These are phyloP conservation scores for Thelonectria olida DNA, from an alignment of 2,329 filamentous ascomycete genomes.

Conservation along the genomic window DNA sequence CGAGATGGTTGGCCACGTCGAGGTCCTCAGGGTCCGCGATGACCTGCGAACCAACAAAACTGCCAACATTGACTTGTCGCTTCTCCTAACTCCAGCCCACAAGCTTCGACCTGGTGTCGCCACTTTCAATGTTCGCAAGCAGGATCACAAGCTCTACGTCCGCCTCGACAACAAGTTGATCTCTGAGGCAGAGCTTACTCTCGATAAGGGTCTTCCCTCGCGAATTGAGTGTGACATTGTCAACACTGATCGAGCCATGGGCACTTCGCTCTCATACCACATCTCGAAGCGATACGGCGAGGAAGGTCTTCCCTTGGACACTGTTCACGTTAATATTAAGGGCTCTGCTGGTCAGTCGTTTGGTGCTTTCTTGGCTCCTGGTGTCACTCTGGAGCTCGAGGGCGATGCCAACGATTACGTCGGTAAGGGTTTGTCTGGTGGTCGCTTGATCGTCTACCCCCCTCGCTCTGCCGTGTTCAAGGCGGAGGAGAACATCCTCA, in stretches of 20 bases:
- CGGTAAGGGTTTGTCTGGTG: constrained; percentile 93
- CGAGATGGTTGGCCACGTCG: constrained; percentile 95
- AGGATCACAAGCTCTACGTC: constrained; percentile 92
- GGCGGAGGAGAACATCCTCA: constrained; percentile 93
- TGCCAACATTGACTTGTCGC: constrained; percentile 89
- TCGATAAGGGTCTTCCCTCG: constrained; percentile 93
- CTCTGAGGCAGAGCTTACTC: constrained; percentile 90
- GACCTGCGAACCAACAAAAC: constrained; percentile 90
- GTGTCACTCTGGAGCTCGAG: constrained; percentile 93
- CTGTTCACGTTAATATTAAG: constrained; percentile 95
- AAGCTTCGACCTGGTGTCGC: constrained; percentile 93
- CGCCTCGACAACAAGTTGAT: constrained; percentile 98
- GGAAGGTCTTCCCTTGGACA: constrained; percentile 88
- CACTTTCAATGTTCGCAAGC: constrained; percentile 97
- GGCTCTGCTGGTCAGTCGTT: constrained; percentile 97
- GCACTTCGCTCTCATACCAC: constrained; percentile 94
- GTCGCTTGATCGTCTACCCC: constrained; percentile 92
- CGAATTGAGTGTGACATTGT: constrained; percentile 95
- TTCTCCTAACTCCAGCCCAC: constrained; percentile 95
- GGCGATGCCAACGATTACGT: constrained; percentile 98
- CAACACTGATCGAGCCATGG: constrained; percentile 94
- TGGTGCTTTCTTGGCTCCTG: constrained; percentile 90
- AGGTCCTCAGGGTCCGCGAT: constrained; percentile 85
- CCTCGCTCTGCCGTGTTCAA: constrained; percentile 91
- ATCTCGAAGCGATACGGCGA: constrained; percentile 94